Base-by-base conservation (phyloP, 2,329 filamentous ascomycete genomes). In the Pseudogymnoascus sp. region DNA sequence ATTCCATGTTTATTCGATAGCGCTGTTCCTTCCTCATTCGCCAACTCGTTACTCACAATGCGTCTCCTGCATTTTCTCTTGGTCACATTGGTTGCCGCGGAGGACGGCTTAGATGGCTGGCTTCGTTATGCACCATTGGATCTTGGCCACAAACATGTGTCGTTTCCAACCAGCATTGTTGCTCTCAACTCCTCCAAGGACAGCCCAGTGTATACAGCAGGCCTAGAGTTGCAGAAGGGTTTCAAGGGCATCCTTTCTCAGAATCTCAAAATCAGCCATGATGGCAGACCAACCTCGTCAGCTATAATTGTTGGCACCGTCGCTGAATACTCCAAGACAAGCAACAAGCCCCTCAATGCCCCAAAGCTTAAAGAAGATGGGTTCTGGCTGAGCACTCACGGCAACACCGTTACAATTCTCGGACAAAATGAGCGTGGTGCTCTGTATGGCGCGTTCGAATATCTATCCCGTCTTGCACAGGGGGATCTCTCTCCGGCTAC, bases 371-470 rank as follows among this genome's bases (percentile, higher is more conserved):
- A 77, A 34, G 77, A 80, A 11, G 85, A 87, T 68, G 87, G 87
- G 2, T 90, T 84, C 73, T 87, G 81, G 76, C 77, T 90, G 31
- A 80, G 75, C 66, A 81, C 77, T 4, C 75, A 75, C 4, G 76
- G 75, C 7, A 68, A 74, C 0, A 74, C 73, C 0, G 79, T 88
- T 21, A 75, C 81, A 37, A 89, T 89, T 60, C 70, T 89, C 1
- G 86, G 86, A 0, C 78, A 84, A 65, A 89, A 88, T 67, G 84
- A 89, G 69, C 82, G 86, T 0, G 88, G 86, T 11, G 84, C 85
- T 4, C 78, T 90, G 1, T 90, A 90, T 67, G 88, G 88, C 5
- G 79, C 87, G 4, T 90, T 89, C 68, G 82, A 88, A 66, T 90
- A 89, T 66, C 78, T 90, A 8, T 86, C 84, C 1, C 79, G 82